phyloP scores from a whole-genome alignment of 768 basidiomycete species.

The Russula olivacea region DNA sequence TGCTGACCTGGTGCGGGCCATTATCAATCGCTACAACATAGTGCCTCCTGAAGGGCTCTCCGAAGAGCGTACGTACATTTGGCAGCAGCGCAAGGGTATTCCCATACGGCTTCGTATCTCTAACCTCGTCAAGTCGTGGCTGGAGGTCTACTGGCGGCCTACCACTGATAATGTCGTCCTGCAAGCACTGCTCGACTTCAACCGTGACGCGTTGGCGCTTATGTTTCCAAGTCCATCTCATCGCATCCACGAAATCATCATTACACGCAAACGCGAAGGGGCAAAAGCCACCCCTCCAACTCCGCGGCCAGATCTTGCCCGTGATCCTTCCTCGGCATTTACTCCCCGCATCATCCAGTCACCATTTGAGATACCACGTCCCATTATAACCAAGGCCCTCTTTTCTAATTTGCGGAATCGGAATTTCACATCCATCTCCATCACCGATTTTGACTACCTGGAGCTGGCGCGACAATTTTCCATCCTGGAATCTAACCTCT shows the following conservation, averaged over 20 bases:
- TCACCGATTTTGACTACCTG: conserved; percentile 90
- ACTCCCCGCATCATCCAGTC: conserved; percentile 47
- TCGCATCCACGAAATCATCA: conserved; percentile 64
- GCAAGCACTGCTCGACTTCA: conserved; percentile 52
- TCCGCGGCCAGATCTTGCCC: conserved; percentile 56
- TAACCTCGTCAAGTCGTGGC: conserved; percentile 92
- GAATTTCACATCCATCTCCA: conserved; percentile 52
- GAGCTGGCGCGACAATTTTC: conserved; percentile 94
- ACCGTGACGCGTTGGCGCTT: conserved; percentile 50
- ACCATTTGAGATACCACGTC: conserved; percentile 73
- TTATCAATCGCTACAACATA: conserved; percentile 81
- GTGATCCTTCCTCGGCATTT: conserved; percentile 70
- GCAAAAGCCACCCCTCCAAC: conserved; percentile 40
- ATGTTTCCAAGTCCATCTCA: conserved; percentile 67
- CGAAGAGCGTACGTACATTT: conserved; percentile 57
- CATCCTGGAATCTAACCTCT: conserved; percentile 85
- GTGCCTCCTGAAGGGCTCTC: conserved; percentile 53
- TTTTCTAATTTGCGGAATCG: conserved; percentile 61
- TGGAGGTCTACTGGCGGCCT: conserved; percentile 86
- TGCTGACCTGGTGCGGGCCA: conserved; percentile 61
- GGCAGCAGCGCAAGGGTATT: conserved; percentile 83
- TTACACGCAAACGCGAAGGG: conserved; percentile 42
- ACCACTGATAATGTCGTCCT: conserved; percentile 64
- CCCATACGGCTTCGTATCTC: conserved; percentile 88
- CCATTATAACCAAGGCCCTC: conserved; percentile 76